A percentile compares a stretch with the other conserved stretches of the same genome.
phyloP scores from a whole-genome alignment of 495 filamentous ascomycete genomes.

The Amorphotheca resinae region DNA sequence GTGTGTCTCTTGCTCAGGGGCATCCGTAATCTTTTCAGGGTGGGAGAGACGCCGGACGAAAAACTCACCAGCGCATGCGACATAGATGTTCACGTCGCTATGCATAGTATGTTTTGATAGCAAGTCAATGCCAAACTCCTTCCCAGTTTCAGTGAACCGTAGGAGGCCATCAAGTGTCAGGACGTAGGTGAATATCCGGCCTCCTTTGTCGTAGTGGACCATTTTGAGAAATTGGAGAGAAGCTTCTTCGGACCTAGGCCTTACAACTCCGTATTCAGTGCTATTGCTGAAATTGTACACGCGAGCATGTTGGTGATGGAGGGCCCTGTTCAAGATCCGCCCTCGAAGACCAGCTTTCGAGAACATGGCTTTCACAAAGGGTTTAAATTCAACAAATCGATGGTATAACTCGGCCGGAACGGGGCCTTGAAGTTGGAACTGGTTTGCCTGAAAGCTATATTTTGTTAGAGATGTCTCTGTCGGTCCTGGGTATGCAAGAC shows the following conservation, averaged over 20 bases:
- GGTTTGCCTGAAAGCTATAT: slow-evolving; percentile 78
- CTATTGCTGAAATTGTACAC: slow-evolving; percentile 75
- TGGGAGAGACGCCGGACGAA: slow-evolving; percentile 52
- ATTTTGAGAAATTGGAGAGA: slow-evolving; percentile 73
- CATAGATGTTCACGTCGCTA: slow-evolving; percentile 76
- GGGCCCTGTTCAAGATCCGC: slow-evolving; percentile 63
- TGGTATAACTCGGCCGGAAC: slow-evolving; percentile 71
- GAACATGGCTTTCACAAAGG: slow-evolving; percentile 85
- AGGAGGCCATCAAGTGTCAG: slow-evolving; percentile 75
- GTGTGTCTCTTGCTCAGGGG: slow-evolving; percentile 18
- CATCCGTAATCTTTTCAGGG: slow-evolving; percentile 27
- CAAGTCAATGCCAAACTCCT: slow-evolving; percentile 87
- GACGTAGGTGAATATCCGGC: slow-evolving; percentile 83
- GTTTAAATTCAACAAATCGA: slow-evolving; percentile 83
- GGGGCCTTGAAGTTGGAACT: slow-evolving; percentile 77
- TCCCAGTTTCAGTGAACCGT: slow-evolving; percentile 88
- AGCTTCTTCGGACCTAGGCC: slow-evolving; percentile 44
- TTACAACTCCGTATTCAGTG: slow-evolving; percentile 52
- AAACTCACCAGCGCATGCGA: slow-evolving; percentile 88
- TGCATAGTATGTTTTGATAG: slow-evolving; percentile 94
- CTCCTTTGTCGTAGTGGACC: slow-evolving; percentile 72
- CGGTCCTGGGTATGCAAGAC: slow-evolving; percentile 16
- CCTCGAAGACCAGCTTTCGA: slow-evolving; percentile 61
- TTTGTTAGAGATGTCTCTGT: not conserved
- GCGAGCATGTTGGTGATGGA: slow-evolving; percentile 79